Percentiles rank a stretch among this genome's conserved stretches.
Conservation (phyloP, 75 land plant genomes). For the Cunninghamia lanceolata region DNA sequence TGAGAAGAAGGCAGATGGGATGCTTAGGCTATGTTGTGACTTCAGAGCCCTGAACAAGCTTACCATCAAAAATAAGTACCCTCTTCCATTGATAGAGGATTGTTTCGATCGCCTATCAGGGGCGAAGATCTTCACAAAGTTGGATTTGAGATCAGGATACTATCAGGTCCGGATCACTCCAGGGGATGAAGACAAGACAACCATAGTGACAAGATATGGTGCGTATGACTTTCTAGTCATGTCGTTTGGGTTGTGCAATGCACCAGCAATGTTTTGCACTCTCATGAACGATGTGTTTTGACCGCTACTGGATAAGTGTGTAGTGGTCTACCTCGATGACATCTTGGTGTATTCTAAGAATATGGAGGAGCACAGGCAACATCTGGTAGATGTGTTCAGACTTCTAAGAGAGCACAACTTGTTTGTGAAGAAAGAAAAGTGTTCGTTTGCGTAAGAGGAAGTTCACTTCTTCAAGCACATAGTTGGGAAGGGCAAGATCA, state of each 20-base stretch:
- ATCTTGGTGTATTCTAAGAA: slow-evolving; percentile 12
- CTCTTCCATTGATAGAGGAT: neutral
- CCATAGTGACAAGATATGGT: too few relatives aligned
- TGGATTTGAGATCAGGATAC: too few relatives aligned
- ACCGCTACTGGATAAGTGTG: slow-evolving; percentile 19
- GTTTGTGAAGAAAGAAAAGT: slow-evolving; percentile 21
- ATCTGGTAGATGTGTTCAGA: slow-evolving; percentile 5
- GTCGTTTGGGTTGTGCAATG: too few relatives aligned
- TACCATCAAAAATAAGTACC: neutral
- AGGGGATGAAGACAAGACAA: too few relatives aligned
- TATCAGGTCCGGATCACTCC: too few relatives aligned
- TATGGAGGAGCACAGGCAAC: slow-evolving; percentile 8
- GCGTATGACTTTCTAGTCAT: too few relatives aligned
- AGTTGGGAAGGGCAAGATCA: neutral
- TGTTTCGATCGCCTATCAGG: slow-evolving; percentile 4
- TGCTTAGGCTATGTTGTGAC: neutral
- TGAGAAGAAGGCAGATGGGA: neutral
- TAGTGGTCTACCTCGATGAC: slow-evolving; percentile 21
- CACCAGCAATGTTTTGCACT: neutral
- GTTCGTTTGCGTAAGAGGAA: slow-evolving; percentile 14
- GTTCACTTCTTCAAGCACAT: slow-evolving; percentile 19
- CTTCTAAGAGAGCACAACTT: slow-evolving; percentile 14
- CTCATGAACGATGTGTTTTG: too few relatives aligned
- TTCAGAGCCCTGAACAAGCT: neutral
- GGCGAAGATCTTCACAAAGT: too few relatives aligned